A percentile compares a stretch with the other conserved stretches of the same genome.
phyloP scores from a whole-genome alignment of 2,329 filamentous ascomycete species.

The Neocatenulostroma microsporum region DNA sequence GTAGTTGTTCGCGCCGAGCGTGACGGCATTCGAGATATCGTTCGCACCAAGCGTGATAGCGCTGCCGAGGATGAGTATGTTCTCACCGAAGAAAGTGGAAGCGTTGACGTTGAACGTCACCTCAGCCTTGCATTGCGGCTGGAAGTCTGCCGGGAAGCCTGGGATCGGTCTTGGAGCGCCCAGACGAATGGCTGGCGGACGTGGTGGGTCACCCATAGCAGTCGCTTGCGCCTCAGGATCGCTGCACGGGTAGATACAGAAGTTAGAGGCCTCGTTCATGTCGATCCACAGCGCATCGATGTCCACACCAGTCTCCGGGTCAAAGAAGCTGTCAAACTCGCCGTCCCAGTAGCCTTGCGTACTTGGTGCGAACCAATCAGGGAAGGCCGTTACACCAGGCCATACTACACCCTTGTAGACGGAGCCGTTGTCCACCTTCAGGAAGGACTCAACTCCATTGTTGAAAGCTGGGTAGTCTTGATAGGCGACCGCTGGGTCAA shows the following conservation, averaged over 20 bases:
- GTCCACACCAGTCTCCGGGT: conserved; percentile 56
- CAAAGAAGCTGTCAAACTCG: conserved; percentile 60
- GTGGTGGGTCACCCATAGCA: conserved; percentile 48
- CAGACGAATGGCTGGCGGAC: conserved; percentile 53
- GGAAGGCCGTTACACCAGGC: conserved; percentile 50
- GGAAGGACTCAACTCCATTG: conserved; percentile 51
- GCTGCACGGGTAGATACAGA: conserved; percentile 37
- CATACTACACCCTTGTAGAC: conserved; percentile 61
- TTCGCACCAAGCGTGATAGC: conserved; percentile 25
- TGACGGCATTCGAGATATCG: conserved; percentile 22
- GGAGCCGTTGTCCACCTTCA: conserved; percentile 47
- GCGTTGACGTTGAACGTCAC: conserved; percentile 30
- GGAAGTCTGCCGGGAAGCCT: conserved; percentile 61
- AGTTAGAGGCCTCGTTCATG: conserved; percentile 55
- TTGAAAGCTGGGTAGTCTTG: conserved; percentile 51
- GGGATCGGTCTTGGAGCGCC: conserved; percentile 57
- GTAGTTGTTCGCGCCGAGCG: conserved; percentile 25
- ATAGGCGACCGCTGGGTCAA: conserved; percentile 56
- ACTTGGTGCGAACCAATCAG: conserved; percentile 65
- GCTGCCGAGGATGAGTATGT: conserved; percentile 28
- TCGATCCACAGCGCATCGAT: conserved; percentile 69
- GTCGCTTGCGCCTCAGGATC: conserved; percentile 31
- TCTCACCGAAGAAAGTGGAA: conserved; percentile 29
- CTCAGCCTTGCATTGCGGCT: conserved; percentile 42
- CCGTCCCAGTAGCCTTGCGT: conserved; percentile 61